Evolutionary conservation across 2,329 filamentous ascomycete species (phyloP).

Genomic region (Alternaria brassicae): DNA sequence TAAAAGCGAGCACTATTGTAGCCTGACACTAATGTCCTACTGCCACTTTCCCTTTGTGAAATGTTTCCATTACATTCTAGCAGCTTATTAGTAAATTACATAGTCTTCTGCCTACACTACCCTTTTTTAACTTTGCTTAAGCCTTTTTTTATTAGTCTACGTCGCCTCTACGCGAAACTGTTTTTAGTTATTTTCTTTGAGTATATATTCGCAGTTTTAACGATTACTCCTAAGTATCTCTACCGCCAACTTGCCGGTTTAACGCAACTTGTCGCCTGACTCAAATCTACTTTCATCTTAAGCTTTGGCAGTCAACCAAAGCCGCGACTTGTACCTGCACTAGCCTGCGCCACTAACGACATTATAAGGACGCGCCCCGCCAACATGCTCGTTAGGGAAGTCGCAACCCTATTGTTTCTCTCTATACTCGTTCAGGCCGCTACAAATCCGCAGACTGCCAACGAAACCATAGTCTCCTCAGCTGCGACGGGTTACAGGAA

Average conservation of each 20-base stretch:
- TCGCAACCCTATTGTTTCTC: slow-evolving; percentile 31
- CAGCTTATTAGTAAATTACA: neutral
- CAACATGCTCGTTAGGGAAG: slow-evolving; percentile 31
- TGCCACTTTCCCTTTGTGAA: neutral
- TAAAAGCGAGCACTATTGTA: slow-evolving; percentile 33
- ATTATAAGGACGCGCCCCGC: slow-evolving; percentile 29
- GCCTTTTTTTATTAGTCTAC: slow-evolving; percentile 2
- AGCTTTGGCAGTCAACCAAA: neutral
- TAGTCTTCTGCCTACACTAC: neutral
- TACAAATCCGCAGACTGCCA: slow-evolving; percentile 29
- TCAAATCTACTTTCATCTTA: neutral
- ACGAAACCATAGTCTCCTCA: slow-evolving; percentile 18
- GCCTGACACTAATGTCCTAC: neutral
- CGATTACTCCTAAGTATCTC: neutral
- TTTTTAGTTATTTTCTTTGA: neutral
- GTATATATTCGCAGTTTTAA: slow-evolving; percentile 2
- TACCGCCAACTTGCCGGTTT: neutral
- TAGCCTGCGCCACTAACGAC: slow-evolving; percentile 19
- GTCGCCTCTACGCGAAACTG: neutral
- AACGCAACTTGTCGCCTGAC: neutral
- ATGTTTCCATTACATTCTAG: neutral
- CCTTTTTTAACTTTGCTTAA: neutral
- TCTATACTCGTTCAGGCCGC: slow-evolving; percentile 26
- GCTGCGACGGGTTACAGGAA: slow-evolving; percentile 43
- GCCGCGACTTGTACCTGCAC: neutral